phyloP scores from a whole-genome alignment of 2,329 filamentous ascomycete genomes.

The Xylariaceae sp. region DNA sequence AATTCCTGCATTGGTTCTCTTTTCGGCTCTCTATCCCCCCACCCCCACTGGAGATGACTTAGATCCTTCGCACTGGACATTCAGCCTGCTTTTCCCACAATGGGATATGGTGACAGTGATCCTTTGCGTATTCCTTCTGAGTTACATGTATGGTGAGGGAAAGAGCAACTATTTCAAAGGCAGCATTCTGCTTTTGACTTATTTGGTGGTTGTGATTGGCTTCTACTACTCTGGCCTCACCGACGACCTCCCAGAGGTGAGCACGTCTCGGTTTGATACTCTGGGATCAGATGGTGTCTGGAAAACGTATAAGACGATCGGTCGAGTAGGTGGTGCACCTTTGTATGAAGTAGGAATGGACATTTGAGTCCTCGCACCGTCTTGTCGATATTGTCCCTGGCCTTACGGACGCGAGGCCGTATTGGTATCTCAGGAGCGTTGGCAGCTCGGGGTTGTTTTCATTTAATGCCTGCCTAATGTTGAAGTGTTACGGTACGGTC shows the following conservation, averaged over 20 bases:
- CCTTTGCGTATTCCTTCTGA: conserved; percentile 89
- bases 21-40: conserved; percentile 69
- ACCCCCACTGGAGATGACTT: conserved; percentile 35
- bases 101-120: conserved; percentile 99
- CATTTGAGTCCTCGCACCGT: conserved; percentile 11
- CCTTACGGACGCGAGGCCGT: not conserved
- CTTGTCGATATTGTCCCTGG: not conserved
- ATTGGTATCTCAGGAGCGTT: not conserved
- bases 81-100: conserved; percentile 90
- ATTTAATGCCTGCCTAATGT: conserved; percentile 7
- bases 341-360: conserved; percentile 29
- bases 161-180: conserved; percentile 99
- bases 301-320: conserved; percentile 49
- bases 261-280: conserved; percentile 47
- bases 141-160: conserved; percentile 95
- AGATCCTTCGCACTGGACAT: conserved; percentile 55
- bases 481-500: conserved; percentile 17
- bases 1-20: conserved; percentile 86
- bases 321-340: conserved; percentile 38
- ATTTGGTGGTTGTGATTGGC: conserved; percentile 83
- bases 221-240: conserved; percentile 75
- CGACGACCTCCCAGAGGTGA: conserved; percentile 37
- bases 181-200: conserved; percentile 86
- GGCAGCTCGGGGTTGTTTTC: conserved; percentile 2
- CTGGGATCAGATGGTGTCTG: conserved; percentile 47